Base-by-base conservation (phyloP, 2,329 filamentous ascomycete species). In the Aspergillus brunneoviolaceus region DNA sequence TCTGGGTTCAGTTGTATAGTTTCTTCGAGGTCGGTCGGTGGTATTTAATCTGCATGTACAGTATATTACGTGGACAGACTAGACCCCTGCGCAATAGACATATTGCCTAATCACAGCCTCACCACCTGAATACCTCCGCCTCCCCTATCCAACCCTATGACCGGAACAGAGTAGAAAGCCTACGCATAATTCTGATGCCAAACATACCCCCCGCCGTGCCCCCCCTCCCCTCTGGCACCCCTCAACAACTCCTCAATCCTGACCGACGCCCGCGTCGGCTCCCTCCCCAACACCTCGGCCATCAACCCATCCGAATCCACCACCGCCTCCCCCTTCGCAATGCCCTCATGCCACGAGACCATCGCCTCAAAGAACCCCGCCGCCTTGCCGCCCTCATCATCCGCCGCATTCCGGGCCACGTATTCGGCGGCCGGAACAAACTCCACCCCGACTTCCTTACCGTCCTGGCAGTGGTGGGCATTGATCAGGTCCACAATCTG, bases 291-390 rank as follows among this genome's bases (percentile, higher is more conserved):
- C n/a, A 82, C 57, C 21, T 78, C 74, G 47, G 60, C 72, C 70
- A 83, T 72, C 49, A 80, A 69, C 16, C 70, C 68, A 63, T 80
- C 76, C 16, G 7, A 7, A 9, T 80, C 78, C 4, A 75, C 71
- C 1, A 69, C 66, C 11, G 78, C 73, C 68, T 83, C 81, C 0
- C 81, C 81, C 7, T 72, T 69, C 9, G 67, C 67, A 49, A 83
- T 79, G 0, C 74, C 76, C 16, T 80, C 77, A 70, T 80, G 80
- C 55, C 81, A 79, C 3, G 79, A 79, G 4, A 77, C 64, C 70
- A 80, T 76, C 7, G 66, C 66, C 23, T 65, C 59, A 58, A 79
- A 80, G 67, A 80, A 81, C 1, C 61, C 69, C 51, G 65, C 66
- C 0, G 68, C 51, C 56, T 80, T 80, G 16, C 73, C 70, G 1